Evolutionary conservation across 2,329 filamentous ascomycete species (phyloP).

Genomic region (Cadophora malorum): DNA sequence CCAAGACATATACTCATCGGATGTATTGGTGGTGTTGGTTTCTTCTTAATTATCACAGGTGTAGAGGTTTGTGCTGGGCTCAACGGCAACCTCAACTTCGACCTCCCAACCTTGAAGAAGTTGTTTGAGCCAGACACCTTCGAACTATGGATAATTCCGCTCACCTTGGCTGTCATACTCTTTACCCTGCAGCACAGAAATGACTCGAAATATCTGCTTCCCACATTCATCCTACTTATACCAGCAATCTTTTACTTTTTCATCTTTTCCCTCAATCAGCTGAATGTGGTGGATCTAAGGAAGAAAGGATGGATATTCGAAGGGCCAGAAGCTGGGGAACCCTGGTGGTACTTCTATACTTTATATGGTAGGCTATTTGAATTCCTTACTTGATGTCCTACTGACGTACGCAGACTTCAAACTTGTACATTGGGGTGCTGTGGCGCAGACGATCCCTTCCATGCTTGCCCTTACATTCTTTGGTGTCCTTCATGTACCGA

Average conservation of each 20-base stretch:
- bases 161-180: constrained; percentile 76
- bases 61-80: constrained; percentile 92
- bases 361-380: constrained; percentile 74
- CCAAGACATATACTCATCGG: constrained; percentile 95
- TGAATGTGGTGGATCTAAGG: constrained; percentile 72
- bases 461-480: constrained; percentile 99
- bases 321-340: constrained; percentile 81
- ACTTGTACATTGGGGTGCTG: constrained; percentile 81
- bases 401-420: constrained; percentile 67
- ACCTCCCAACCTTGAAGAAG: constrained; percentile 75
- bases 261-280: constrained; percentile 70
- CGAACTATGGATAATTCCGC: constrained; percentile 81
- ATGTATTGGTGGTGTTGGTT: constrained; percentile 96
- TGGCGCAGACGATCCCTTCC: constrained; percentile 84
- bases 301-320: constrained; percentile 89
- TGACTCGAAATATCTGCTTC: constrained; percentile 84
- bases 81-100: constrained; percentile 83
- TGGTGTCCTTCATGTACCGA: constrained; percentile 94
- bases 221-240: constrained; percentile 82
- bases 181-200: constrained; percentile 78
- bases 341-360: constrained; percentile 98
- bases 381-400: constrained; percentile 31
- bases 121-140: constrained; percentile 78
- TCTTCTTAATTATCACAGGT: constrained; percentile 90
- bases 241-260: constrained; percentile 80